Base-by-base conservation (phyloP, 2,329 filamentous ascomycete species). In the Botrytis sinoallii region DNA sequence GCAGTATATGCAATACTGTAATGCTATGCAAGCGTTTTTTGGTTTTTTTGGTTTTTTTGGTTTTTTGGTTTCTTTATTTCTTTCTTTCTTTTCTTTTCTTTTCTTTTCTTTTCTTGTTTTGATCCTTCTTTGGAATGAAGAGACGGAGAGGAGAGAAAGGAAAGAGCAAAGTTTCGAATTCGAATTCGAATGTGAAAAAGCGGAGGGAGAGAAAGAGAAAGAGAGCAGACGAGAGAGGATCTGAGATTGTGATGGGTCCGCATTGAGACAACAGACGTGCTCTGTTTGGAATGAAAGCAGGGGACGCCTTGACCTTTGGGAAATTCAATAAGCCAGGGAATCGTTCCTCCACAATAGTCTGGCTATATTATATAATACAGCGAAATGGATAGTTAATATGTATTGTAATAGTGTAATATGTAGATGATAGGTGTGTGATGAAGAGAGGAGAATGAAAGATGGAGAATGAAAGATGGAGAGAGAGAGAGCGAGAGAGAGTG, bases 191-290 rank as follows among this genome's bases (percentile, higher is more conserved):
- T 68, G 3, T 29, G 48, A 40, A 52, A 52, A 52, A 52, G 35
- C 44, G 48, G 29, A 61, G 35, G 8, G 57, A 60, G 42, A 35
- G 14, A 35, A 22, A 42, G 44, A 7, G 25, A 32, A 29, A 12
- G 29, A 55, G 38, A 35, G 46, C n/a, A 38, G n/a, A 35, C 10
- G 20, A 61, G 38, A 29, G 55, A 60, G 14, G 14, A 40, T 29
- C 52, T 68, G 32, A 38, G 65, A 55, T 40, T 68, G 32, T 67
- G 64, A 55, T 20, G 25, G 64, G 32, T 48, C 29, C 29, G 44
- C 46, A 71, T 71, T 71, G 70, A 71, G 70, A 71, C 70, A 71
- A 71, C 25, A 57, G 38, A 66, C 65, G 70, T 64, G 70, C 65
- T 71, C n/a, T 69, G 70, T 48, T 48, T 71, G 70, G 70, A 65